These are phyloP conservation scores for Entophlyctis helioformis DNA, from an alignment of 192 early-diverging fungal genomes.

Conservation along the genomic window DNA sequence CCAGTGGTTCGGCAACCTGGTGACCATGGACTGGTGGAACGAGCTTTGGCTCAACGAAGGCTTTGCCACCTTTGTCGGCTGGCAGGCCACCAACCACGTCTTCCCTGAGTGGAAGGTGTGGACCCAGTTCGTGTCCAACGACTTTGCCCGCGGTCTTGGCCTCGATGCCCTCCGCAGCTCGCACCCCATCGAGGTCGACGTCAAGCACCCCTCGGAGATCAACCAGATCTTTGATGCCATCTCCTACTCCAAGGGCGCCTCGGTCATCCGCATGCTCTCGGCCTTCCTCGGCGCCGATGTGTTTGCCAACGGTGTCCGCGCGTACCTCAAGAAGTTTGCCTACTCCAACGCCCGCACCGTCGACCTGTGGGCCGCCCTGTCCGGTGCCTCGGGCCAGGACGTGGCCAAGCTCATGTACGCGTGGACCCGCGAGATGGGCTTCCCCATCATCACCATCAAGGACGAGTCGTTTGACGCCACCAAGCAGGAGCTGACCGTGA, in stretches of 20 bases:
- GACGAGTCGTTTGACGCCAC: conserved; percentile 33
- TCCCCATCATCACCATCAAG: conserved; percentile 67
- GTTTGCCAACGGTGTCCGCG: conserved; percentile 26
- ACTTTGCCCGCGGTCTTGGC: conserved; percentile 60
- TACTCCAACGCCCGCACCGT: conserved; percentile 76
- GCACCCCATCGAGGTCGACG: conserved; percentile 87
- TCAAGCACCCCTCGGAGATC: conserved; percentile 75
- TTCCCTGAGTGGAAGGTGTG: conserved; percentile 94
- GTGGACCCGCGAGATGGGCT: conserved; percentile 83
- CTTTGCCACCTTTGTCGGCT: conserved; percentile 94
- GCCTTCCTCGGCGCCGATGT: conserved; percentile 25
- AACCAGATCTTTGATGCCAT: conserved; percentile 94
- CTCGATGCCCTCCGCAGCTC: conserved; percentile 76
- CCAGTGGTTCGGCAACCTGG: conserved; percentile 80
- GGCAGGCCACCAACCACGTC: conserved; percentile 72
- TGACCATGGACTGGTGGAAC: conserved; percentile 95
- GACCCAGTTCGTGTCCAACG: conserved; percentile 73
- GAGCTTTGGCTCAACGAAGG: conserved; percentile 95
- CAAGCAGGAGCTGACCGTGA: conserved; percentile 31
- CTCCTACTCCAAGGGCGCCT: conserved; percentile 81
- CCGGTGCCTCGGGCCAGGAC: conserved; percentile 68
- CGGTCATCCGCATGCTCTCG: conserved; percentile 88
- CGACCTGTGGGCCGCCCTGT: conserved; percentile 79
- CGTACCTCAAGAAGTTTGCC: conserved; percentile 69
- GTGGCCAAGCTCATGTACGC: conserved; percentile 71